A percentile compares a stretch with the other conserved stretches of the same genome.
Evolutionary conservation across 768 basidiomycete genomes (phyloP).

Genomic region (Tephrocybe sp.): DNA sequence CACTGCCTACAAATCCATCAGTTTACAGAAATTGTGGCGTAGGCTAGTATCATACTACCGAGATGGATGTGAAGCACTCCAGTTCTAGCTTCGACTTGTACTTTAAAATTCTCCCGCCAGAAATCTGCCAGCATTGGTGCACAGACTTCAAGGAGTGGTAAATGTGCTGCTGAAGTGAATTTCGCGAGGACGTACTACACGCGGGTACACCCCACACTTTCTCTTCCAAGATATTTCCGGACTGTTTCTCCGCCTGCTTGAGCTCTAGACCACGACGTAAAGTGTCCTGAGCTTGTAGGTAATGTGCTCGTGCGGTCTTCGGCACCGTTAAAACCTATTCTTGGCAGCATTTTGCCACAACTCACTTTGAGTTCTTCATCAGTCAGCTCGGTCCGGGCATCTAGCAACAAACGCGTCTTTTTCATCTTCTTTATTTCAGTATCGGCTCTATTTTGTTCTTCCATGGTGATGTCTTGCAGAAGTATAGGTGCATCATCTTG

Average conservation of each 20-base stretch:
- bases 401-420: slow-evolving; percentile 62
- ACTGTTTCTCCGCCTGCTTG: slow-evolving; percentile 59
- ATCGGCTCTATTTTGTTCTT: slow-evolving; percentile 22
- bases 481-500: slow-evolving; percentile 34
- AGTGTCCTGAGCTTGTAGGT: slow-evolving; percentile 59
- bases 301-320: slow-evolving; percentile 64
- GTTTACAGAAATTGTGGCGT: neutral
- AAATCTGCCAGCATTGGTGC: slow-evolving; percentile 69
- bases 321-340: neutral
- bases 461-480: slow-evolving; percentile 27
- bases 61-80: slow-evolving; percentile 40
- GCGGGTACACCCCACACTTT: slow-evolving; percentile 68
- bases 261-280: slow-evolving; percentile 49
- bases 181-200: slow-evolving; percentile 46
- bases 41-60: slow-evolving; percentile 25
- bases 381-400: slow-evolving; percentile 76
- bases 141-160: slow-evolving; percentile 43
- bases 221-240: slow-evolving; percentile 52
- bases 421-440: slow-evolving; percentile 31
- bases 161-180: neutral
- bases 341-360: neutral
- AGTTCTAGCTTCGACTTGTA: slow-evolving; percentile 65
- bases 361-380: slow-evolving; percentile 78
- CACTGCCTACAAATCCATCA: slow-evolving; percentile 27
- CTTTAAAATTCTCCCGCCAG: slow-evolving; percentile 72